A percentile compares a stretch with the other conserved stretches of the same genome.
These are phyloP conservation scores for Talaromyces islandicus DNA, from an alignment of 2,329 filamentous ascomycete species.

Conservation along the genomic window DNA sequence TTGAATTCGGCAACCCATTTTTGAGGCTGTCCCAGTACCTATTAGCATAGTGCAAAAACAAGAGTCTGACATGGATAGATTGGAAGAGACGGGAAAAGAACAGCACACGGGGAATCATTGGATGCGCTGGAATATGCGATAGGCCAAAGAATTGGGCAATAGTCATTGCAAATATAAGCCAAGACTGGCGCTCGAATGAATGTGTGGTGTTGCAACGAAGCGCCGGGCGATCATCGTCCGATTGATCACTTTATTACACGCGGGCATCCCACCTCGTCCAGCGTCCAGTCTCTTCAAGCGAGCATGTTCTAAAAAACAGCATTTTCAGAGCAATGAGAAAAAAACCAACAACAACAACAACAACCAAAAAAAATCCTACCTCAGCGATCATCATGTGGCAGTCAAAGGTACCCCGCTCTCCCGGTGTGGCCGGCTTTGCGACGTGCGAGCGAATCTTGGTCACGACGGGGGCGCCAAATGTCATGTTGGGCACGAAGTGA, in stretches of 20 bases:
- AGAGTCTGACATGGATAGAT: background rate
- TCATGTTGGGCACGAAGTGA: constrained; percentile 98
- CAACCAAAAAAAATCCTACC: constrained; percentile 53
- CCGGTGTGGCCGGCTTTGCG: constrained; percentile 60
- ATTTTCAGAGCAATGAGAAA: background rate
- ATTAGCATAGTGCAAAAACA: background rate
- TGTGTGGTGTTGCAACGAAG: background rate
- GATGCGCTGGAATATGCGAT: background rate
- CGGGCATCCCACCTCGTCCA: background rate
- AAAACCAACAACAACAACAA: background rate
- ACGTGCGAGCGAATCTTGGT: constrained; percentile 89
- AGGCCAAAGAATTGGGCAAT: background rate
- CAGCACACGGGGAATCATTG: background rate
- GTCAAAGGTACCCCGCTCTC: constrained; percentile 89
- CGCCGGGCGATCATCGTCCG: background rate
- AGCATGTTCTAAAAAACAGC: background rate
- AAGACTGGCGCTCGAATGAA: background rate
- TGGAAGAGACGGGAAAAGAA: background rate
- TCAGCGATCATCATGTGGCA: constrained; percentile 99
- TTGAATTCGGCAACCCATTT: constrained; percentile 97
- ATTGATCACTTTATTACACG: background rate
- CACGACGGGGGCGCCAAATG: constrained; percentile 90
- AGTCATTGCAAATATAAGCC: background rate
- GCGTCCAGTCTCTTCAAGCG: background rate
- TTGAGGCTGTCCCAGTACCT: constrained; percentile 49